Base-by-base conservation (phyloP, 257 asterid species). In the Phtheirospermum japonicum region DNA sequence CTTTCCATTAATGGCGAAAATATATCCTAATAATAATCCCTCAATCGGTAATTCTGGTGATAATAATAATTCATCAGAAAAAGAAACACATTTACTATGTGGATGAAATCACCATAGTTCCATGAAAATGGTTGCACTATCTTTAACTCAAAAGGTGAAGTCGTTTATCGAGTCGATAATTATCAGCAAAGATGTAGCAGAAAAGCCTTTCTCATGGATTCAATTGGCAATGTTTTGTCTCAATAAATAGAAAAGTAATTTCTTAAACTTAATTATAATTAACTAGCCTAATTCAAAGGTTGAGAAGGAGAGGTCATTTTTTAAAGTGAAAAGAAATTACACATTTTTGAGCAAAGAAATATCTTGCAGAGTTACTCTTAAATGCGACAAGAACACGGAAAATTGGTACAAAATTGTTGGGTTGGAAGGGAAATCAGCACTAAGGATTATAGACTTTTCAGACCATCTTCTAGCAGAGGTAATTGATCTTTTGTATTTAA, bases 31-130 rank as follows among this genome's bases (percentile, higher is more conserved):
- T 26, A 66, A 73, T 43, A 48, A 59, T 14, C 26, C 20, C 26
- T 16, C n/a, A n/a, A n/a, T n/a, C n/a, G n/a, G n/a, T n/a, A n/a
- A n/a, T n/a, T n/a, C n/a, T n/a, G n/a, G n/a, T n/a, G n/a, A 1
- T 36, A 36, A 36, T 36, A 51, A 64, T 54, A 54, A 57, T 52
- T 73, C 82, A 13, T 62, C 73, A 10, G 77, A 51, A 43, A 80
- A 73, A 63, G 83, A 84, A 78, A 78, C n/a, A n/a, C 75, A 11
- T 86, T 72, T 66, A 89, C 95, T 0, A 60, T 86, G 11, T 89
- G 97, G 97, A 82, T 89, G 94, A 89, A 89, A 58, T 89, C 97
- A 13, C 86, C 86, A 0, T 80, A 86, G 17, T 84, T 84, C 64
- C 78, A 89, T 63, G 85, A 94, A 36, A 84, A 84, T 54, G 97